Evolutionary conservation across 805 yeast species (phyloP).

Genomic region (Candida ponderosae): DNA sequence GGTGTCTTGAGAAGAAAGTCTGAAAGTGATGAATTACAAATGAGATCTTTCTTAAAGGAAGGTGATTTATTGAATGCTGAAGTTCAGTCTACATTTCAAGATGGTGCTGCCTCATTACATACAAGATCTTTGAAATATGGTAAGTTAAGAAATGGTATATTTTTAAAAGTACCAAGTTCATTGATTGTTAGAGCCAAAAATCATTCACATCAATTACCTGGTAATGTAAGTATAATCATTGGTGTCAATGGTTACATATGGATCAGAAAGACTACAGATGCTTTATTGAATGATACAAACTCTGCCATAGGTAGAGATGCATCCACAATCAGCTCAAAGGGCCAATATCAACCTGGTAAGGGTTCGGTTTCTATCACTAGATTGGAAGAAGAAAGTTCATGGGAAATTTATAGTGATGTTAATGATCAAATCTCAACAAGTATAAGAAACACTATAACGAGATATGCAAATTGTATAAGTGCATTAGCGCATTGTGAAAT

Average conservation of each 20-base stretch:
- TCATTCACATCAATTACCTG: slow-evolving; percentile 86
- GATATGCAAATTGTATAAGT: slow-evolving; percentile 78
- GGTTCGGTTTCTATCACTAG: slow-evolving; percentile 71
- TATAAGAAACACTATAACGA: slow-evolving; percentile 64
- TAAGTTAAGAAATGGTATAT: slow-evolving; percentile 84
- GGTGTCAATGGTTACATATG: slow-evolving; percentile 96
- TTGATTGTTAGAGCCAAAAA: slow-evolving; percentile 78
- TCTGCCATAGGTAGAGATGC: slow-evolving; percentile 25
- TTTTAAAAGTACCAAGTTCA: slow-evolving; percentile 73
- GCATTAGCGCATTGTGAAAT: slow-evolving; percentile 80
- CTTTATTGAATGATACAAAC: slow-evolving; percentile 18
- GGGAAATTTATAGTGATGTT: slow-evolving; percentile 90
- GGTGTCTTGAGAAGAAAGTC: slow-evolving; percentile 91
- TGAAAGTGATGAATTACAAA: slow-evolving; percentile 92
- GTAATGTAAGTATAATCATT: slow-evolving; percentile 81
- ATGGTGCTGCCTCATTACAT: slow-evolving; percentile 90
- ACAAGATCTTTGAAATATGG: slow-evolving; percentile 95
- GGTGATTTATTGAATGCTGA: slow-evolving; percentile 96
- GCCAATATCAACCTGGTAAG: slow-evolving; percentile 43
- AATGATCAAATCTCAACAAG: slow-evolving; percentile 64
- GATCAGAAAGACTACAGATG: slow-evolving; percentile 63
- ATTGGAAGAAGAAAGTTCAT: slow-evolving; percentile 84
- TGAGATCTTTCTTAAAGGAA: slow-evolving; percentile 90
- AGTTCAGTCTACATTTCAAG: slow-evolving; percentile 81
- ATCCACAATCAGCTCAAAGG: slow-evolving; percentile 19